A percentile compares a stretch with the other conserved stretches of the same genome.
Evolutionary conservation across 2,329 filamentous ascomycete genomes (phyloP).

Genomic region (Macrophomina phaseolina): DNA sequence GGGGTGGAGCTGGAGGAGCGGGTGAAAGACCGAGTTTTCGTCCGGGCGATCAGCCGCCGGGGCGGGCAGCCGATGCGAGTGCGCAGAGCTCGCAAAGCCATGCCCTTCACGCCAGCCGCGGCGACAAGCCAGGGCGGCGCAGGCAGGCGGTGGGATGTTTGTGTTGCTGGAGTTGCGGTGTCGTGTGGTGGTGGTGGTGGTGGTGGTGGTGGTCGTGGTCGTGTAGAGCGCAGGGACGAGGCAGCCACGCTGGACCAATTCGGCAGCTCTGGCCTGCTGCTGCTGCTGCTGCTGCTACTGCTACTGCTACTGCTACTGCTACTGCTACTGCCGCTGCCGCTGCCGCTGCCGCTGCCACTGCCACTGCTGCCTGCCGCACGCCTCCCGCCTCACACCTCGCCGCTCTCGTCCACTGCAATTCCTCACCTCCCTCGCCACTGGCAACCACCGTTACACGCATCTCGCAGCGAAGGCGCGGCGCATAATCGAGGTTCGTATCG

Average conservation of each 20-base stretch:
- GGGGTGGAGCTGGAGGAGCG: neutral
- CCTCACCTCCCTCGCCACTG: constrained; percentile 2
- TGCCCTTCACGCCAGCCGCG: neutral
- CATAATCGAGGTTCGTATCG: constrained; percentile 12
- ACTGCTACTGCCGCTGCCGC: too few relatives aligned
- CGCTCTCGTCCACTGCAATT: neutral
- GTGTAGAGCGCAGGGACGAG: neutral
- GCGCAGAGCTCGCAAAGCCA: neutral
- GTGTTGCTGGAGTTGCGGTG: neutral
- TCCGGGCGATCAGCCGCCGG: constrained; percentile 16
- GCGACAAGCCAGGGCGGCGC: constrained; percentile 9
- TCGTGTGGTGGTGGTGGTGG: neutral
- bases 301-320: too few relatives aligned
- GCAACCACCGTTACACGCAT: constrained; percentile 18
- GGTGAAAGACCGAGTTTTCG: constrained; percentile 7
- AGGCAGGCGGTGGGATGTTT: neutral
- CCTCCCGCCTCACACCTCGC: neutral
- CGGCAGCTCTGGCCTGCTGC: too few relatives aligned
- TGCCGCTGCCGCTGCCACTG: too few relatives aligned
- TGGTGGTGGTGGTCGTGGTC: neutral
- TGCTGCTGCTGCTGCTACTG: too few relatives aligned
- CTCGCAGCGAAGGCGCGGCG: neutral
- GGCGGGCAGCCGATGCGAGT: neutral
- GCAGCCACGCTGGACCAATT: too few relatives aligned
- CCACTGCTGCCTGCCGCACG: too few relatives aligned